phyloP scores from a whole-genome alignment of 495 filamentous ascomycete species.

The Hyaloscypha finlandica region DNA sequence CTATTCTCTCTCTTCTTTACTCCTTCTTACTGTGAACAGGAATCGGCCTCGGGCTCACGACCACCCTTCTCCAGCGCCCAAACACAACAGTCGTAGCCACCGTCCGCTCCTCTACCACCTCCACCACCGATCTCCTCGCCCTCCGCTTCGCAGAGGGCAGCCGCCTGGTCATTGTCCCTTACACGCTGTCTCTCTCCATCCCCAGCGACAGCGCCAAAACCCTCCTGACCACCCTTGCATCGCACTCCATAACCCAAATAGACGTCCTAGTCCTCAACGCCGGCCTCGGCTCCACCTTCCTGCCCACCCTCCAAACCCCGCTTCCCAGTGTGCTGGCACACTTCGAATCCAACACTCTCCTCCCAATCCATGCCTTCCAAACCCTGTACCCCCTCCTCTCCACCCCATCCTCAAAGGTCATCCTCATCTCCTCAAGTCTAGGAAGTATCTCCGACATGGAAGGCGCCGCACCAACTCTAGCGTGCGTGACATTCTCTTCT shows the following conservation, averaged over 20 bases:
- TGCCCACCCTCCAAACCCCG: constrained; percentile 1
- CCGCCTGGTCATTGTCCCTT: constrained; percentile 12
- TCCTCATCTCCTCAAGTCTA: constrained; percentile 36
- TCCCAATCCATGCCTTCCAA: constrained; percentile 35
- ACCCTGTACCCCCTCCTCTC: constrained; percentile 34
- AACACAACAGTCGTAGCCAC: constrained; percentile 30
- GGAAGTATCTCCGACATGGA: constrained; percentile 38
- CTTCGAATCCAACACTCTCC: constrained; percentile 38
- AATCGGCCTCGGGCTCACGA: constrained; percentile 26
- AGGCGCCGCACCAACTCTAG: constrained; percentile 29
- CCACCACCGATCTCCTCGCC: constrained; percentile 9
- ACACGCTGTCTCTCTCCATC: background rate
- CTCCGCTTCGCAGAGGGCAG: constrained; percentile 19
- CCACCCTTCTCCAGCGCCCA: constrained; percentile 18
- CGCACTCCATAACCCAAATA: constrained; percentile 15
- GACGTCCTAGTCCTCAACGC: constrained; percentile 30
- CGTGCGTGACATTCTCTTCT: constrained; percentile 16
- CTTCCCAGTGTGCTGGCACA: constrained; percentile 23
- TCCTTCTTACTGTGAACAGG: constrained; percentile 10
- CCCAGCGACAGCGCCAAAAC: background rate
- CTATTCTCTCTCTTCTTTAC: too few relatives aligned
- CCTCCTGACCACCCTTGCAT: background rate
- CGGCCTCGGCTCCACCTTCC: constrained; percentile 20
- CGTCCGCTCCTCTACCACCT: constrained; percentile 11
- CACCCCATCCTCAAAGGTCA: constrained; percentile 30